Conservation (phyloP, 768 basidiomycete genomes). For the Daedaleopsis sinensis region DNA sequence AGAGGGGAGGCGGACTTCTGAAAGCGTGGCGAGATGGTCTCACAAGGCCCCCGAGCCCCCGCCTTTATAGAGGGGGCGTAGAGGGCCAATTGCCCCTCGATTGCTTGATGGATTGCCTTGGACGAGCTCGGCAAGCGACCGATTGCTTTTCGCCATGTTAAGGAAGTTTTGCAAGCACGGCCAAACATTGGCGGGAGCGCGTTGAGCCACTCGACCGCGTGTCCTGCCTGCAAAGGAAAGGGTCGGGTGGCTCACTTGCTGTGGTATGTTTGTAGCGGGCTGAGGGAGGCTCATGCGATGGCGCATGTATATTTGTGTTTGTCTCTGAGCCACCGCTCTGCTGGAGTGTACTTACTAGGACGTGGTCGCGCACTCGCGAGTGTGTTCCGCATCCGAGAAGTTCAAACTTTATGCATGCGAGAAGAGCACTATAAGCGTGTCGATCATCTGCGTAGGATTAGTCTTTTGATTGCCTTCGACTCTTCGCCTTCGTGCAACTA, state of each 20-base stretch:
- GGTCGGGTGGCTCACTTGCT: constrained; percentile 17
- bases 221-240: constrained; percentile 14
- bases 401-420: too few species aligned
- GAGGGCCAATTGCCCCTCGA: constrained; percentile 4
- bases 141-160: constrained; percentile 22
- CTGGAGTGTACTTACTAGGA: background rate
- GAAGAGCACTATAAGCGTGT: too few species aligned
- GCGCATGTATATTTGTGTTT: background rate
- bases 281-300: constrained; percentile 2
- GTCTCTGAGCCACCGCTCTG: background rate
- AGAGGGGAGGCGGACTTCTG: background rate
- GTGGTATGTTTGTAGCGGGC: constrained; percentile 12
- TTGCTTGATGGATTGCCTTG: constrained; percentile 17
- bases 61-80: constrained; percentile 7
- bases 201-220: constrained; percentile 12
- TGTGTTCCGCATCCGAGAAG: too few species aligned
- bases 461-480: background rate
- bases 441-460: background rate
- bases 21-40: constrained; percentile 5
- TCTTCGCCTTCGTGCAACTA: background rate
- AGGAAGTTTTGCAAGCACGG: constrained; percentile 15
- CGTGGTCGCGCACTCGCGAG: too few species aligned
- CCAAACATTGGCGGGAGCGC: constrained; percentile 11
- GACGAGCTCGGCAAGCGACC: constrained; percentile 2
- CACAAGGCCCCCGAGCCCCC: background rate